Percentiles rank a stretch among this genome's conserved stretches.
These are phyloP conservation scores for Sicyos baderoa DNA, from an alignment of 306 rosid species.

Conservation along the genomic window DNA sequence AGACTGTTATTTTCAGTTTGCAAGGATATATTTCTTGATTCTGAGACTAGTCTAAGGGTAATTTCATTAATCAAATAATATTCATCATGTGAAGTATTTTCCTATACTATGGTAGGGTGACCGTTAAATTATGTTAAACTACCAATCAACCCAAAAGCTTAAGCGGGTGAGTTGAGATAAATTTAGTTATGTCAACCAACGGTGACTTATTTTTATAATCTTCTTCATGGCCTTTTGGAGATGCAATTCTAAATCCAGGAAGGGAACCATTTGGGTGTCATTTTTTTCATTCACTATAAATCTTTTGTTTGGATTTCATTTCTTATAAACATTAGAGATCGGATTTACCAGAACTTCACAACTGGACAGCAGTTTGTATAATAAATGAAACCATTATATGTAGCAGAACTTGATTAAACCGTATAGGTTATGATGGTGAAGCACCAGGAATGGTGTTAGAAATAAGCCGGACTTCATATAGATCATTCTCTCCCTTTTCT, in stretches of 20 bases:
- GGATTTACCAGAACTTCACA: conserved; percentile 23
- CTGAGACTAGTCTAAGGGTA: conserved; percentile 1
- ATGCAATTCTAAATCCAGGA: background rate
- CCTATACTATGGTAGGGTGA: too few relatives aligned
- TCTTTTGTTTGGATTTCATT: background rate
- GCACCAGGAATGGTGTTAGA: conserved; percentile 43
- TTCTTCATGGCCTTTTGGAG: background rate
- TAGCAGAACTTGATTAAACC: conserved; percentile 26
- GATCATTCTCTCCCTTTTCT: conserved; percentile 59
- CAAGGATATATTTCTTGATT: background rate
- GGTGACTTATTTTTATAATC: too few relatives aligned
- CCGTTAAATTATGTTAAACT: too few relatives aligned
- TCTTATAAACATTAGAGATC: background rate
- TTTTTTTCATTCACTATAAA: too few relatives aligned
- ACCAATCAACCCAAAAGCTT: too few relatives aligned
- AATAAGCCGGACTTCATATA: conserved; percentile 71
- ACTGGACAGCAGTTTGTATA: conserved; percentile 28
- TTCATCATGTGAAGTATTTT: conserved; percentile 1
- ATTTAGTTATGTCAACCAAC: too few relatives aligned
- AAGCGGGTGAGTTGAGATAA: too few relatives aligned
- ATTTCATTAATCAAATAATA: background rate
- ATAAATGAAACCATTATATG: conserved; percentile 25
- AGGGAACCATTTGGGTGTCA: background rate
- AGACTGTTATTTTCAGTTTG: background rate
- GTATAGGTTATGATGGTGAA: conserved; percentile 27